Evolutionary conservation across 345 rosid species (phyloP).

Genomic region (Gossypium thurberi): DNA sequence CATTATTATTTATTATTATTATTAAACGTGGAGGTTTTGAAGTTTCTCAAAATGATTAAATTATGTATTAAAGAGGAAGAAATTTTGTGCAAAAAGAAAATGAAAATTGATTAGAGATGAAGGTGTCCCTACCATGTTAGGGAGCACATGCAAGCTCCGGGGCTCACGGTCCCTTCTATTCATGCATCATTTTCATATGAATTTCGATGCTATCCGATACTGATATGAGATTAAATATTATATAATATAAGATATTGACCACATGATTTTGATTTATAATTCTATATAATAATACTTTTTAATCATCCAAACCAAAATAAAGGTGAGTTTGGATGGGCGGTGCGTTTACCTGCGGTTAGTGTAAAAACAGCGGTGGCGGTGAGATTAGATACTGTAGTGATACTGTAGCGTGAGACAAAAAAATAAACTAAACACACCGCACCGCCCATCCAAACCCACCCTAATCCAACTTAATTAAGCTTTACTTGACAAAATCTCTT

Average conservation of each 20-base stretch:
- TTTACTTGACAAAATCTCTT: background rate
- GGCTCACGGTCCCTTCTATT: slow-evolving; percentile 17
- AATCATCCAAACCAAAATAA: no score
- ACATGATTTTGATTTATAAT: background rate
- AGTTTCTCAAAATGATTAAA: background rate
- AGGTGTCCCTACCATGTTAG: slow-evolving; percentile 47
- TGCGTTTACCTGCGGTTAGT: no score
- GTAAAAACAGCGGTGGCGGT: no score
- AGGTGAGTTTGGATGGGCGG: no score
- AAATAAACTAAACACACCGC: no score
- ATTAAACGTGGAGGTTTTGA: background rate
- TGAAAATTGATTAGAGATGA: background rate
- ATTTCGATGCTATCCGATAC: background rate
- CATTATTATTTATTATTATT: no score
- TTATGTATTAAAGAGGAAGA: background rate
- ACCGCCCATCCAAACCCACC: no score
- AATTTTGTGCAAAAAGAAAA: background rate
- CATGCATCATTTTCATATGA: slow-evolving; percentile 27
- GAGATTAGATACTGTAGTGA: no score
- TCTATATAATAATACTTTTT: background rate
- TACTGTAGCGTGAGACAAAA: no score
- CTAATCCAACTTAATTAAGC: no score
- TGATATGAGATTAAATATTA: background rate
- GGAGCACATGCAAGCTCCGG: slow-evolving; percentile 48
- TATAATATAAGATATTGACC: background rate